These are phyloP conservation scores for Anthoceros angustus DNA, from an alignment of 225 moss, liverwort and hornwort genomes.

Conservation along the genomic window DNA sequence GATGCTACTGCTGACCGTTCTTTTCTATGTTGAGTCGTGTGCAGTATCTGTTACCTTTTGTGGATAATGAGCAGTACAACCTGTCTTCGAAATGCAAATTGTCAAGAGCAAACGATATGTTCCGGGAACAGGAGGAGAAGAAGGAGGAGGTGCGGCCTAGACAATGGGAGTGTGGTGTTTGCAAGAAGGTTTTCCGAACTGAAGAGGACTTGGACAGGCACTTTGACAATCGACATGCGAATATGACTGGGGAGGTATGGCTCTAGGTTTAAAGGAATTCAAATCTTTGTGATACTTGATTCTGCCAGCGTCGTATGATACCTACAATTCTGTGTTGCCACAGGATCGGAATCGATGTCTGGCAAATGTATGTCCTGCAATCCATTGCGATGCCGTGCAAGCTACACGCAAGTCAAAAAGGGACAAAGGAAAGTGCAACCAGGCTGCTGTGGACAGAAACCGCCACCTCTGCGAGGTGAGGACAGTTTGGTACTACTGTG, in stretches of 20 bases:
- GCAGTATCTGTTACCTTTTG: slow-evolving; percentile 82
- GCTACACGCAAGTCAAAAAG: slow-evolving; percentile 24
- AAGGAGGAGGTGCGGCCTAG: slow-evolving; percentile 45
- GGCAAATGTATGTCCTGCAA: slow-evolving; percentile 84
- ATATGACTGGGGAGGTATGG: slow-evolving; percentile 30
- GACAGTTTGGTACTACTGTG: no score
- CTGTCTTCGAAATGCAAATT: slow-evolving; percentile 18
- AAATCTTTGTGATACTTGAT: slow-evolving; percentile 8
- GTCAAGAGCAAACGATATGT: neutral
- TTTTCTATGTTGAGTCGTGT: slow-evolving; percentile 16
- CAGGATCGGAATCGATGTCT: slow-evolving; percentile 62
- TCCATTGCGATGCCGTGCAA: slow-evolving; percentile 73
- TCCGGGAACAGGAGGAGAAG: neutral
- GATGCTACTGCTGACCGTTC: slow-evolving; percentile 9
- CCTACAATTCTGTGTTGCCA: slow-evolving; percentile 12
- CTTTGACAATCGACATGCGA: slow-evolving; percentile 70
- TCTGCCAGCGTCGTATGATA: slow-evolving; percentile 7
- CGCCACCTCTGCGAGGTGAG: slow-evolving; percentile 78
- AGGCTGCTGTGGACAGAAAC: slow-evolving; percentile 54
- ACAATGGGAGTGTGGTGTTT: slow-evolving; percentile 80
- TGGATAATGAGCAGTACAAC: slow-evolving; percentile 60
- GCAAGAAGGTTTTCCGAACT: slow-evolving; percentile 71
- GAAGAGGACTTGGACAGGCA: slow-evolving; percentile 67
- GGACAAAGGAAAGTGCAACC: slow-evolving; percentile 49
- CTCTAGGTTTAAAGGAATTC: neutral